Evolutionary conservation across 2,329 filamentous ascomycete species (phyloP), one percentile per base, ranked within the genome.

Genomic region (Xylaria arbuscula): DNA sequence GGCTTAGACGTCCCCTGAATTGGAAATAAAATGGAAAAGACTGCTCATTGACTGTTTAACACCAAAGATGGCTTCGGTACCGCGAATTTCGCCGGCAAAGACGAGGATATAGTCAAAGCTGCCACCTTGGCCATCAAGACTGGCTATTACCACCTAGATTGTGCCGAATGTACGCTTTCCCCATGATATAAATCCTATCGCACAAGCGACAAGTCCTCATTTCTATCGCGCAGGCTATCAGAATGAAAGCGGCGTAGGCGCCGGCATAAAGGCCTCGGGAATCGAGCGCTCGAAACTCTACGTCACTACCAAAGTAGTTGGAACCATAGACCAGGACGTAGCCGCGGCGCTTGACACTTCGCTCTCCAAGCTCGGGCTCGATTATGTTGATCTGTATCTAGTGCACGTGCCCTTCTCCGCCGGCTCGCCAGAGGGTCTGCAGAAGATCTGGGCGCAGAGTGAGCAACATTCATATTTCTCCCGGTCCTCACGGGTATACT

Each of bases 61-160:
- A 19, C 17, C 2, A 19, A 34, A 64, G 62, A 91, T 74, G 91
- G 91, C 28, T 87, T 91, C 10, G 91, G 91, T 54, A 92, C 90
- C 0, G 90, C 90, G 50, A 80, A 82, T 34, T 90, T 84, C 81
- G 92, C 87, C 77, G 86, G 84, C 63, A 80, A 89, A 48, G 89
- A 93, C 73, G 80, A 88, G 65, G 82, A 83, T 11, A 79, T 85
- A 61, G 76, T 85, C 58, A 79, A 83, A 36, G 72, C 80, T 62
- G 83, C 83, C 61, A 87, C 90, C 66, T 83, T 81, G 66, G 91
- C 92, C 42, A 89, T 93, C 72, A 84, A 86, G 54, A 78, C 87
- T 8, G 91, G 90, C 45, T 93, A 89, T 77, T 84, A 84, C 63
- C 91, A 93, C 75, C 84, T 93, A 3, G 92, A 94, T 78, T 88